Evolutionary conservation across 768 basidiomycete genomes (phyloP).

Genomic region (Asterophora lycoperdoides): DNA sequence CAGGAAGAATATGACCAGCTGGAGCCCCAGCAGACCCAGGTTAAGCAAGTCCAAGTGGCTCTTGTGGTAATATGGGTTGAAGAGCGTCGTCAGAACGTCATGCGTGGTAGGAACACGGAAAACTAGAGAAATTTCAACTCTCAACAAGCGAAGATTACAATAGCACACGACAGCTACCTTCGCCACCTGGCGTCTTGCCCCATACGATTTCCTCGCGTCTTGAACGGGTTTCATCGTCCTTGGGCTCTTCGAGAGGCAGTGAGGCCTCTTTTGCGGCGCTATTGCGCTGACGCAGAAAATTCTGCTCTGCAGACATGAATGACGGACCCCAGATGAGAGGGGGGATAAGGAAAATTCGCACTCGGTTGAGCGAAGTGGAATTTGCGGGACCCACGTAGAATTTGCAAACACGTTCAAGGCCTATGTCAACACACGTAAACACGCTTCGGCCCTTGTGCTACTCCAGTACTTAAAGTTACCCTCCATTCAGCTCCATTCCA

Average conservation of each 20-base stretch:
- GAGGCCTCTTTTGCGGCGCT: slow-evolving; percentile 8
- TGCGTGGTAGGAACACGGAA: slow-evolving; percentile 92
- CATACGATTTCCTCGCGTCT: slow-evolving; percentile 64
- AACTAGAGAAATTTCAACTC: slow-evolving; percentile 42
- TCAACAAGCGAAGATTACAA: background rate
- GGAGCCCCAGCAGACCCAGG: slow-evolving; percentile 70
- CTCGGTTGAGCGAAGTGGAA: slow-evolving; percentile 5
- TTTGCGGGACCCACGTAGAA: slow-evolving; percentile 8
- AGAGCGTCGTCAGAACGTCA: slow-evolving; percentile 81
- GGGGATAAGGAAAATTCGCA: slow-evolving; percentile 1
- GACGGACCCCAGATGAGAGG: background rate
- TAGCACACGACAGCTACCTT: slow-evolving; percentile 45
- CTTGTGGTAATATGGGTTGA: slow-evolving; percentile 79
- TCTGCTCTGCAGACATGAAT: slow-evolving; percentile 21
- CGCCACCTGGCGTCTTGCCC: slow-evolving; percentile 81
- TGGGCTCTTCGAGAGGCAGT: slow-evolving; percentile 7
- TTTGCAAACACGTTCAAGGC: slow-evolving; percentile 5
- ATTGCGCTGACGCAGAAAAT: slow-evolving; percentile 32
- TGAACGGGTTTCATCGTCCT: slow-evolving; percentile 9
- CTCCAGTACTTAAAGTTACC: background rate
- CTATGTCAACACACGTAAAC: slow-evolving; percentile 16
- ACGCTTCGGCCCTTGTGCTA: slow-evolving; percentile 1
- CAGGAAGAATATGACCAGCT: slow-evolving; percentile 66
- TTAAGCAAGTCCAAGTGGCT: slow-evolving; percentile 88
- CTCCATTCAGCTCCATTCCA: background rate